Evolutionary conservation across 345 rosid genomes (phyloP).

Genomic region (Corchorus olitorius): DNA sequence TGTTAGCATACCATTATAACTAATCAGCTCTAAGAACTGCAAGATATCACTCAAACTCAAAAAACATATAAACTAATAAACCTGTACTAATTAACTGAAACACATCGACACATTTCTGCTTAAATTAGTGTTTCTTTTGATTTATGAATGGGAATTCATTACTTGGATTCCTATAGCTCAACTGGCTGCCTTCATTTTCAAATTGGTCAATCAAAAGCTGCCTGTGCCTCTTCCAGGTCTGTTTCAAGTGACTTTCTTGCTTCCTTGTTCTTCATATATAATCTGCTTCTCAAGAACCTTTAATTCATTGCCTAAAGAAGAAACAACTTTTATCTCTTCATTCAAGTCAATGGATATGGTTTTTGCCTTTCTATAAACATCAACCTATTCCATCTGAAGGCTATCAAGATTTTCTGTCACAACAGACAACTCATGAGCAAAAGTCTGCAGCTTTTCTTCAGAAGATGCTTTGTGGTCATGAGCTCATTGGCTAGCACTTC

Average conservation of each 20-base stretch:
- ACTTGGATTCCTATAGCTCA: too few relatives aligned
- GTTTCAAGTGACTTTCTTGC: slow-evolving; percentile 67
- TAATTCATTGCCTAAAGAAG: slow-evolving; percentile 48
- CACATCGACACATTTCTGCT: too few relatives aligned
- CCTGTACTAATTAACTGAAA: too few relatives aligned
- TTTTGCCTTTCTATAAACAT: slow-evolving; percentile 60
- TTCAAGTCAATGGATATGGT: slow-evolving; percentile 52
- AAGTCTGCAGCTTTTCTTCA: slow-evolving; percentile 49
- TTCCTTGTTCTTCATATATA: slow-evolving; percentile 57
- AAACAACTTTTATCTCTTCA: slow-evolving; percentile 52
- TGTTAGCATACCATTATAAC: too few relatives aligned
- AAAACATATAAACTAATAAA: too few relatives aligned
- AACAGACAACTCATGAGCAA: slow-evolving; percentile 46
- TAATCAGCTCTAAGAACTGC: too few relatives aligned
- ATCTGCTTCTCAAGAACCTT: slow-evolving; percentile 70
- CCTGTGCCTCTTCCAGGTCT: slow-evolving; percentile 89
- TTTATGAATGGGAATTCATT: too few relatives aligned
- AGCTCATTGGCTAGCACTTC: too few relatives aligned
- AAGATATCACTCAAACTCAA: too few relatives aligned
- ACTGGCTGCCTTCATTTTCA: too few relatives aligned
- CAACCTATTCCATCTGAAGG: background rate
- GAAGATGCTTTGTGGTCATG: slow-evolving; percentile 48
- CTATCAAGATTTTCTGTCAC: slow-evolving; percentile 43
- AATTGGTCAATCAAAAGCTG: too few relatives aligned
- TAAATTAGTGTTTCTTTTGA: too few relatives aligned